Evolutionary conservation across 139 green algal species (phyloP).

Genomic region (Asterochloris sp.): DNA sequence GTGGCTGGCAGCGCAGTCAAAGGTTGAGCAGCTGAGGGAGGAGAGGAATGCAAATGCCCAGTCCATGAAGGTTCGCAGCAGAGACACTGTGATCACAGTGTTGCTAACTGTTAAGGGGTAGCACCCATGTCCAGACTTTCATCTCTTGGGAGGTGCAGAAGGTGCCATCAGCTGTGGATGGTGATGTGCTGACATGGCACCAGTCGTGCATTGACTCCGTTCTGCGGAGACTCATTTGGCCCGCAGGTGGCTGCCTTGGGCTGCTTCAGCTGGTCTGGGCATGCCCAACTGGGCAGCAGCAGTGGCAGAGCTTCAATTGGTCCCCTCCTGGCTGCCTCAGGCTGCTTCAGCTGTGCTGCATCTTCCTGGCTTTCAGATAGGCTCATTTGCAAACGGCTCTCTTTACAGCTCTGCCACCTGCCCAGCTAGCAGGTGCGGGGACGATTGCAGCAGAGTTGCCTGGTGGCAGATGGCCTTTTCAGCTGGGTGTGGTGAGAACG

Average conservation of each 20-base stretch:
- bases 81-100: not conserved
- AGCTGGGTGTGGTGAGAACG: too few species aligned
- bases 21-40: conserved; percentile 65
- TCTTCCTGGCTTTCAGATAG: too few species aligned
- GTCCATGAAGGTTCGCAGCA: conserved; percentile 80
- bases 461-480: too few species aligned
- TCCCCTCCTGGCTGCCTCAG: not conserved
- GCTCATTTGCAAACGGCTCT: too few species aligned
- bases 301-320: too few species aligned
- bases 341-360: too few species aligned
- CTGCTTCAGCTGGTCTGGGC: too few species aligned
- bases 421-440: too few species aligned
- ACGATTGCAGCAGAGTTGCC: too few species aligned
- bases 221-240: not conserved
- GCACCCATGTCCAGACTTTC: not conserved
- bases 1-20: conserved; percentile 48
- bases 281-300: too few species aligned
- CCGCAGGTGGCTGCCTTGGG: not conserved
- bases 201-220: not conserved
- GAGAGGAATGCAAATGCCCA: conserved; percentile 83
- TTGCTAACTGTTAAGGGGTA: not conserved
- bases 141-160: not conserved
- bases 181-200: not conserved
- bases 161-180: not conserved
- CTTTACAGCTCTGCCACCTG: too few species aligned